A percentile compares a stretch with the other conserved stretches of the same genome.
These are phyloP conservation scores for Malus fusca DNA, from an alignment of 306 rosid genomes.

Conservation along the genomic window DNA sequence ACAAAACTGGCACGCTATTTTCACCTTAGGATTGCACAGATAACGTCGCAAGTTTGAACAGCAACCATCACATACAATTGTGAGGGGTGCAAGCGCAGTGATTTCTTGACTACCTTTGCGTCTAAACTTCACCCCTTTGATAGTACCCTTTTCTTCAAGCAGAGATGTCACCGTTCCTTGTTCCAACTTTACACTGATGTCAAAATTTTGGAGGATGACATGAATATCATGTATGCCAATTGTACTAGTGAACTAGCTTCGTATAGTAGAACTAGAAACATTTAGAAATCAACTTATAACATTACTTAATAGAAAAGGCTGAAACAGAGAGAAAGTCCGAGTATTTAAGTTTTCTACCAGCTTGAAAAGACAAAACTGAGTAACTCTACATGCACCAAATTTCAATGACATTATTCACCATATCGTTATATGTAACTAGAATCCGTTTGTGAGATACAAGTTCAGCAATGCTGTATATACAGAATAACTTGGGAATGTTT, in stretches of 20 bases:
- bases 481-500: background rate
- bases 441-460: background rate
- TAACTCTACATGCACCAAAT: background rate
- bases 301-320: background rate
- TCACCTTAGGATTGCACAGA: constrained; percentile 46
- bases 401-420: background rate
- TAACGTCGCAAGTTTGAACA: constrained; percentile 43
- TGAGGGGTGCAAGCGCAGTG: constrained; percentile 31
- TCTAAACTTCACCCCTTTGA: constrained; percentile 5
- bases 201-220: background rate
- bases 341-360: background rate
- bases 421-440: background rate
- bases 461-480: background rate
- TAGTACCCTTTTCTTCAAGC: background rate
- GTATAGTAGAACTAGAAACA: background rate
- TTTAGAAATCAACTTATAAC: background rate
- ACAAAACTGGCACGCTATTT: background rate
- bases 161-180: constrained; percentile 8
- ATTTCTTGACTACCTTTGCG: background rate
- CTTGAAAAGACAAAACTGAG: background rate
- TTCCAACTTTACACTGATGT: background rate
- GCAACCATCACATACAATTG: constrained; percentile 46
- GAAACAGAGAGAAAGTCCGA: background rate
- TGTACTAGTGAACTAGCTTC: background rate
- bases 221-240: background rate